A percentile compares a stretch with the other conserved stretches of the same genome.
These are phyloP conservation scores for Teunomyces panamensis DNA, from an alignment of 805 yeast species.

Conservation along the genomic window DNA sequence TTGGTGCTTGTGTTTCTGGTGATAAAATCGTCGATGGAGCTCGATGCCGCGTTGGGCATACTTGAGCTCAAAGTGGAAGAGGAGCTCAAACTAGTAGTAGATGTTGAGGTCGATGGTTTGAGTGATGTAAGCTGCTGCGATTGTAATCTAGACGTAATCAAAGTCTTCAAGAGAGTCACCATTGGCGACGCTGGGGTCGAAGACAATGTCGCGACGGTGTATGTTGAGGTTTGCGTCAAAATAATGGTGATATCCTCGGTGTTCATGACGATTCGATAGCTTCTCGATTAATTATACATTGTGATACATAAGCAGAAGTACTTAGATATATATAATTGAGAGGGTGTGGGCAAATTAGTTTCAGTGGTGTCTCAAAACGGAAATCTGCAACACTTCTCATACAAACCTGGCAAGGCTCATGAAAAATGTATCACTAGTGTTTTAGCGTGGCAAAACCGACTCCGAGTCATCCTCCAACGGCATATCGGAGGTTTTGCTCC, in stretches of 20 bases:
- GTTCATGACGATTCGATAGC: not conserved
- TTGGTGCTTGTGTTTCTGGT: not conserved
- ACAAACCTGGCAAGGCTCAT: not conserved
- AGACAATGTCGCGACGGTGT: slow-evolving; percentile 4
- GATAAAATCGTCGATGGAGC: not conserved
- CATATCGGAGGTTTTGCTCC: slow-evolving; percentile 7
- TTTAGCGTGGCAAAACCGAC: slow-evolving; percentile 5
- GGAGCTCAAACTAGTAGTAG: not conserved
- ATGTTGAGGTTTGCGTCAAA: slow-evolving; percentile 11
- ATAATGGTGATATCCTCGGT: slow-evolving; percentile 8
- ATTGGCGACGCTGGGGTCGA: not conserved
- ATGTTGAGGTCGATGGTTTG: not conserved
- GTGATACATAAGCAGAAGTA: too few relatives aligned
- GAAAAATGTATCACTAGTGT: not conserved
- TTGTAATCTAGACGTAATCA: not conserved
- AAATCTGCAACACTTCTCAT: not conserved
- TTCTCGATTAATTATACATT: not conserved
- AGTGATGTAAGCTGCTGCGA: not conserved
- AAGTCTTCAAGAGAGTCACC: not conserved
- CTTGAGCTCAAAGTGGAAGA: not conserved
- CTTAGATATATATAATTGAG: not conserved
- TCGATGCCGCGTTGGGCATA: not conserved
- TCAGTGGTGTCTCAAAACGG: slow-evolving; percentile 1
- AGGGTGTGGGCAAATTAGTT: not conserved
- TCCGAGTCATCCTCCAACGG: slow-evolving; percentile 4